A percentile compares a stretch with the other conserved stretches of the same genome.
Conservation (phyloP, 2,329 filamentous ascomycete species). For the Fusarium armeniacum region DNA sequence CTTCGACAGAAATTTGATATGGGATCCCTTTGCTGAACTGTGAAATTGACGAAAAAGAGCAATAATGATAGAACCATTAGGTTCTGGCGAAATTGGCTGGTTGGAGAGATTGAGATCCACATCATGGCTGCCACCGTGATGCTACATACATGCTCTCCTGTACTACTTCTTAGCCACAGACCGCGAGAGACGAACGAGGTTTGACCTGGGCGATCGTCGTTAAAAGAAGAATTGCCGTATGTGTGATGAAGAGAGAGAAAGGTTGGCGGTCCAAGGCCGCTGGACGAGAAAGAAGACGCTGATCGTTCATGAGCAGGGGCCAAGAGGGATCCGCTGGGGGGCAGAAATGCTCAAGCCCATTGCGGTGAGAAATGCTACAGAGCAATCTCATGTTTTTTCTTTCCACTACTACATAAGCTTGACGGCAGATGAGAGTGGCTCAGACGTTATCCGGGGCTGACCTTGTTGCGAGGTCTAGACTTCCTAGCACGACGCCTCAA, state of each 20-base stretch:
- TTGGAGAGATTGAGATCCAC: conserved; percentile 43
- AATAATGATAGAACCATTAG: conserved; percentile 43
- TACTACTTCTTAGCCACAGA: conserved; percentile 27
- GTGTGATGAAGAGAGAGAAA: conserved; percentile 28
- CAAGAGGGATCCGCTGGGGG: conserved; percentile 16
- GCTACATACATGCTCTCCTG: conserved; percentile 44
- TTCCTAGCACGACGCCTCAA: conserved; percentile 33
- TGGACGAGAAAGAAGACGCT: conserved; percentile 23
- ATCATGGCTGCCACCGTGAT: conserved; percentile 44
- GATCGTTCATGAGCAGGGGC: conserved; percentile 38
- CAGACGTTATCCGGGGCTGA: conserved; percentile 49
- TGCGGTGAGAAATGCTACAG: conserved; percentile 13
- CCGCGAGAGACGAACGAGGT: conserved; percentile 13
- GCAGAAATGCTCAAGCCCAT: conserved; percentile 24
- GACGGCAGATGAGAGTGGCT: conserved; percentile 49
- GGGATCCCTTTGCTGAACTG: conserved; percentile 62
- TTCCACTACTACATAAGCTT: conserved; percentile 31
- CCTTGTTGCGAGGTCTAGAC: conserved; percentile 44
- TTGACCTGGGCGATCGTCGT: conserved; percentile 16
- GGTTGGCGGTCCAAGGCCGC: conserved; percentile 3
- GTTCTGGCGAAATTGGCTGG: conserved; percentile 31
- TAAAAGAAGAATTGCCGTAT: conserved; percentile 12
- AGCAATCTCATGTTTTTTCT: conserved; percentile 25
- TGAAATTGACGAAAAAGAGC: conserved; percentile 36
- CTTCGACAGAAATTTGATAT: conserved; percentile 67